These are phyloP conservation scores for Xylaria sp. DNA, from an alignment of 2,329 filamentous ascomycete species.

Conservation along the genomic window DNA sequence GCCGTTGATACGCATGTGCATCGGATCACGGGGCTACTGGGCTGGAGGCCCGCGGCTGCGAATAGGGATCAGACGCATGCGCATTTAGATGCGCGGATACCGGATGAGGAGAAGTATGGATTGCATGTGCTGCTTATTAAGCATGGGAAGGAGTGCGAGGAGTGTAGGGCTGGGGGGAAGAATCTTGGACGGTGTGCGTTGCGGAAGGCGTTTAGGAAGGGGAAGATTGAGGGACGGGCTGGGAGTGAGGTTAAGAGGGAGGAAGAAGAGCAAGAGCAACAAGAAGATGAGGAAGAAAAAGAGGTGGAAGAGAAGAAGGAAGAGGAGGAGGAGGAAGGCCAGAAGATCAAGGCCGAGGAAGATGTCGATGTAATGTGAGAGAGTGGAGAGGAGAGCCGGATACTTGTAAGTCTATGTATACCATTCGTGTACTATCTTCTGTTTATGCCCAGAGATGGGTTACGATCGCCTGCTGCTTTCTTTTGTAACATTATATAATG, in stretches of 20 bases:
- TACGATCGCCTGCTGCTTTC: neutral
- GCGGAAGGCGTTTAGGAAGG: slow-evolving; percentile 53
- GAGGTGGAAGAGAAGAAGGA: neutral
- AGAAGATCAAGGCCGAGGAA: neutral
- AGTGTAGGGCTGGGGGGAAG: slow-evolving; percentile 60
- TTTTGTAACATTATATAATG: neutral
- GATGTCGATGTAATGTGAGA: slow-evolving; percentile 14
- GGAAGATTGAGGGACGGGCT: slow-evolving; percentile 41
- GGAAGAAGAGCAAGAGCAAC: slow-evolving; percentile 26
- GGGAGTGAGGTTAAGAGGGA: slow-evolving; percentile 29
- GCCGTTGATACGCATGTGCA: slow-evolving; percentile 66
- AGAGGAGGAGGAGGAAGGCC: neutral
- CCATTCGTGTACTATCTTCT: neutral
- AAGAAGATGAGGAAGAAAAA: neutral
- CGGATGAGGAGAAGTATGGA: slow-evolving; percentile 61
- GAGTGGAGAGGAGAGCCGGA: neutral
- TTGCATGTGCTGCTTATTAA: slow-evolving; percentile 62
- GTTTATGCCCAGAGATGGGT: neutral
- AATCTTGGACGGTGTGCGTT: slow-evolving; percentile 55
- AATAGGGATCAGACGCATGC: slow-evolving; percentile 60
- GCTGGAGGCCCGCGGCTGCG: slow-evolving; percentile 58
- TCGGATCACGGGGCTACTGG: slow-evolving; percentile 60
- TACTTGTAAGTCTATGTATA: neutral
- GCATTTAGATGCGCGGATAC: slow-evolving; percentile 61
- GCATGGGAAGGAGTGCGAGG: slow-evolving; percentile 59